A percentile compares a stretch with the other conserved stretches of the same genome.
Evolutionary conservation across 805 yeast genomes (phyloP).

Genomic region (Sungouiella blattae): DNA sequence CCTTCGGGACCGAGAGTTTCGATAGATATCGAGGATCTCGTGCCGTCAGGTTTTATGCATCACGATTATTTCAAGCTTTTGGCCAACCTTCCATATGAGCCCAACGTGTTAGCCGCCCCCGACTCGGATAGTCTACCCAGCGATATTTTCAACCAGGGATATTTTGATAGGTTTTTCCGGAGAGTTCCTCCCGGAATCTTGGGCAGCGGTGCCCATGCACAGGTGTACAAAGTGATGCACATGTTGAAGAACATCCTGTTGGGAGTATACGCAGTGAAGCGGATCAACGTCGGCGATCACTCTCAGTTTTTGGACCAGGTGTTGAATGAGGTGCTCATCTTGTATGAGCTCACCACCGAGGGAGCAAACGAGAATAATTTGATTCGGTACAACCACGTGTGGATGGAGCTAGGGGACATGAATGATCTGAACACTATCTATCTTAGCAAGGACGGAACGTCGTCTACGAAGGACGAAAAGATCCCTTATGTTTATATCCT

Average conservation of each 20-base stretch:
- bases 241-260: constrained; percentile 64
- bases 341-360: constrained; percentile 49
- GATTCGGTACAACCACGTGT: constrained; percentile 85
- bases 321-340: constrained; percentile 71
- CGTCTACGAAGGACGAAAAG: constrained; percentile 16
- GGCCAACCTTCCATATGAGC: constrained; percentile 21
- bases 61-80: constrained; percentile 35
- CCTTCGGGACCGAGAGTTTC: too few relatives aligned
- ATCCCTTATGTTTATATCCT: constrained; percentile 75
- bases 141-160: constrained; percentile 75
- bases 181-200: constrained; percentile 48
- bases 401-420: constrained; percentile 71
- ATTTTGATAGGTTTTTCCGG: constrained; percentile 68
- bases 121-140: constrained; percentile 35
- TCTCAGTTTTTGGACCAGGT: constrained; percentile 65
- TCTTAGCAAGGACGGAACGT: constrained; percentile 11
- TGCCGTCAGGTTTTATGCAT: constrained; percentile 25
- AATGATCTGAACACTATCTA: constrained; percentile 40
- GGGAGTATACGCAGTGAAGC: constrained; percentile 81
- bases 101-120: background rate
- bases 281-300: constrained; percentile 80
- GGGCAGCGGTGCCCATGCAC: constrained; percentile 84
- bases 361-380: constrained; percentile 52
- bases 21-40: background rate
- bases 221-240: constrained; percentile 82